These are phyloP conservation scores for Globisporangium perplexum DNA, from an alignment of 352 stramenopile genomes.

Conservation along the genomic window DNA sequence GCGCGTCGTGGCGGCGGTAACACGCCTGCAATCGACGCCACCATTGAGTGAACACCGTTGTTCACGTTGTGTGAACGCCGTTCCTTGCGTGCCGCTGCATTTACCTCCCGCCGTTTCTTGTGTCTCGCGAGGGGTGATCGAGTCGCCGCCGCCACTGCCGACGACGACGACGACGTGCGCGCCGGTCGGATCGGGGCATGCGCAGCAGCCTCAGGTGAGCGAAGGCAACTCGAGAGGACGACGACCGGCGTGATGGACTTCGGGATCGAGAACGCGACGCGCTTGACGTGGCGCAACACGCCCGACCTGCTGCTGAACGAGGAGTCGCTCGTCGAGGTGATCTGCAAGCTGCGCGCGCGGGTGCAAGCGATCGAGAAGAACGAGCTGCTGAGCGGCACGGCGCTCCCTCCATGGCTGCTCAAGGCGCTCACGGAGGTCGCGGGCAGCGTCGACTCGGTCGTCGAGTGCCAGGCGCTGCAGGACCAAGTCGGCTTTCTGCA, in stretches of 20 bases:
- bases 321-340: conserved; percentile 71
- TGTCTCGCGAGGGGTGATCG: too few species aligned
- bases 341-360: conserved; percentile 56
- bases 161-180: too few species aligned
- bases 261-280: conserved; percentile 33
- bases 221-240: not conserved
- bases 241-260: conserved; percentile 19
- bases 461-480: conserved; percentile 70
- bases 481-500: conserved; percentile 73
- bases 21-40: too few species aligned
- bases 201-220: not conserved
- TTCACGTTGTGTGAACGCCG: too few species aligned
- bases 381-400: conserved; percentile 63
- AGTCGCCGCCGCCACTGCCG: too few species aligned
- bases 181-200: too few species aligned
- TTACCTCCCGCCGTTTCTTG: too few species aligned
- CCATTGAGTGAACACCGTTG: too few species aligned
- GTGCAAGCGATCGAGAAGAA: conserved; percentile 72
- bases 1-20: too few species aligned
- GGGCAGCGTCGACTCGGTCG: conserved; percentile 71
- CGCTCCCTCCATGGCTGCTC: conserved; percentile 62
- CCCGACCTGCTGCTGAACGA: conserved; percentile 77
- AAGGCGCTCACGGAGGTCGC: conserved; percentile 74
- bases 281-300: conserved; percentile 53
- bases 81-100: too few species aligned